These are phyloP conservation scores for Asterophora parasitica DNA, from an alignment of 768 basidiomycete species.

Conservation along the genomic window DNA sequence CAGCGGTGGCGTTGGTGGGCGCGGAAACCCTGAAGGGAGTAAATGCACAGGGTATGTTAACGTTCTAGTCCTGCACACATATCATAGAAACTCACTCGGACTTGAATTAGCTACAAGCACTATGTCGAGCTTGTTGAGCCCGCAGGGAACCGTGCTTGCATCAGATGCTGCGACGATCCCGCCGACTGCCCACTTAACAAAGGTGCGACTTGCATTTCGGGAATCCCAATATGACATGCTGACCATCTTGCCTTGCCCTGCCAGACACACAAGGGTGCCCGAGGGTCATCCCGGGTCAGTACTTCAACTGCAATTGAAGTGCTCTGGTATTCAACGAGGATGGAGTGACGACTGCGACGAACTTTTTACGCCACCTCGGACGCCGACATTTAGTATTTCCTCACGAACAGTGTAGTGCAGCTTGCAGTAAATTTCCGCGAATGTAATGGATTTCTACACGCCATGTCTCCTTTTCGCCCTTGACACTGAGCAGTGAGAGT, in stretches of 20 bases:
- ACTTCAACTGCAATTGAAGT: slow-evolving; percentile 44
- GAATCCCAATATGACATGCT: background rate
- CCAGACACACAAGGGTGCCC: slow-evolving; percentile 50
- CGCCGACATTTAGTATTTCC: background rate
- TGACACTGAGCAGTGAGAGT: no score
- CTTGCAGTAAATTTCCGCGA: background rate
- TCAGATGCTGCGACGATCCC: slow-evolving; percentile 52
- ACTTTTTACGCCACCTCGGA: background rate
- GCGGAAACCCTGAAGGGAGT: slow-evolving; percentile 48
- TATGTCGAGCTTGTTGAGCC: slow-evolving; percentile 59
- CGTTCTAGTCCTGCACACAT: background rate
- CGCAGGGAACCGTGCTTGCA: slow-evolving; percentile 45
- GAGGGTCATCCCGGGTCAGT: slow-evolving; percentile 47
- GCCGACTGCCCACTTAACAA: slow-evolving; percentile 49
- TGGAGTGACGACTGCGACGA: slow-evolving; percentile 11
- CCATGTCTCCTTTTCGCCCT: no score
- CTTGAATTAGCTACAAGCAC: slow-evolving; percentile 42
- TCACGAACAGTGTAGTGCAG: no score
- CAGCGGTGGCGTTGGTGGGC: slow-evolving; percentile 45
- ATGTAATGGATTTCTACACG: background rate
- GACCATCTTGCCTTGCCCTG: background rate
- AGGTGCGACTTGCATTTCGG: slow-evolving; percentile 31
- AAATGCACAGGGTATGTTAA: slow-evolving; percentile 40
- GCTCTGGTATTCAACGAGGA: no score
- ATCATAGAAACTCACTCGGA: background rate